These are phyloP conservation scores for Eremochloa ophiuroides DNA, from an alignment of 176 grass and related monocot species.

Conservation along the genomic window DNA sequence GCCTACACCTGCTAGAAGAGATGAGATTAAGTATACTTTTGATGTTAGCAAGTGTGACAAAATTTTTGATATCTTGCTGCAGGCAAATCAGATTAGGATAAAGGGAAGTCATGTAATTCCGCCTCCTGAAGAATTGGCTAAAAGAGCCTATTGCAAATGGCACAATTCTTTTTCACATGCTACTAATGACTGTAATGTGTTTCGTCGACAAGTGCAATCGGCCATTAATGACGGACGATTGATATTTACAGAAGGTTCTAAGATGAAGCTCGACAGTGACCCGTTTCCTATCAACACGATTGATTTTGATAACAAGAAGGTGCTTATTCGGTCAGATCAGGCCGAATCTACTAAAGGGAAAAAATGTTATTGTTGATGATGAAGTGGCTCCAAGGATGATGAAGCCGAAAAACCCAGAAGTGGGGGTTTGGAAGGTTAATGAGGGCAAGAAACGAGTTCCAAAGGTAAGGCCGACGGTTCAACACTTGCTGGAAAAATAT, in stretches of 20 bases:
- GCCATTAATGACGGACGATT: neutral
- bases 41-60: too few species aligned
- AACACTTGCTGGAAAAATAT: neutral
- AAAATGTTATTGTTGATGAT: neutral
- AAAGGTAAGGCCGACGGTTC: neutral
- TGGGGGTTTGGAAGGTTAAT: too few species aligned
- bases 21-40: too few species aligned
- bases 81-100: too few species aligned
- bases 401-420: too few species aligned
- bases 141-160: too few species aligned
- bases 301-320: neutral
- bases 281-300: neutral
- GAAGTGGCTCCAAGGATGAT: too few species aligned
- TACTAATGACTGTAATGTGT: neutral
- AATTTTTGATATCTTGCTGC: too few species aligned
- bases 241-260: neutral
- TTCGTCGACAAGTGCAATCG: neutral
- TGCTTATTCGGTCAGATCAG: neutral
- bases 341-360: neutral
- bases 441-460: too few species aligned
- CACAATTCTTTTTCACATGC: too few species aligned
- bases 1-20: neutral
- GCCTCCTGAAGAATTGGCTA: too few species aligned
- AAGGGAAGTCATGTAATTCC: too few species aligned
- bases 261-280: constrained; percentile 6